Evolutionary conservation across 2,329 filamentous ascomycete genomes (phyloP), one percentile per base, ranked within the genome.

Genomic region (Pseudophaeomoniella oleicola): DNA sequence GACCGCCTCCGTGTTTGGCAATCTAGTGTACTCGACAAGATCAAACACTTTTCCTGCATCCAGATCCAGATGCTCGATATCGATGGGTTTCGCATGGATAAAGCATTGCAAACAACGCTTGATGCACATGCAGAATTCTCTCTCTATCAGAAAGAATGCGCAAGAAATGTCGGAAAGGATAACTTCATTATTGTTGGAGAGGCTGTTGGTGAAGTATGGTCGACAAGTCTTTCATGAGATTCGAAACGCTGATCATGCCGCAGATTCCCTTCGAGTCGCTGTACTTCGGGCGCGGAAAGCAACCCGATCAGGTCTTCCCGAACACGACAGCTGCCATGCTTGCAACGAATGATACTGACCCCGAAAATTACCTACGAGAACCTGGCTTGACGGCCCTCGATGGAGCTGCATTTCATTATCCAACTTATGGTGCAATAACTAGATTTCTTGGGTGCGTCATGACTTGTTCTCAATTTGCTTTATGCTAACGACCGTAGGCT

Each of bases 101-200:
- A 73, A 50, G 69, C 66, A 5, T 59, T 67, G 30, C 67, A 71
- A 44, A 61, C 67, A 13, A 70, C 69, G 0, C 57, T 70, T 4
- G 69, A 72, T 43, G 58, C 66, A 4, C 32, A 65, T 40, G 67
- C 58, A 9, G 57, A 65, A 18, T 72, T 63, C 48, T 64, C 64
- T 19, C 50, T 57, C 12, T 57, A 59, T n/a, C 59, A 69, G 45
- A 55, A 69, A 15, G 47, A 62, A 19, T 73, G 69, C 42, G 69
- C 68, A 2, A 44, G 47, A 4, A 45, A 49, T 5, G 49, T 63
- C n/a, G 62, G 63, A 36, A 73, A 73, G 49, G 48, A 62, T 3
- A 72, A 73, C 50, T 73, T 73, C 50, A 63, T 69, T 45, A 62
- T 73, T 14, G 59, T 65, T 4, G 69, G 69, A 29, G 69, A 73